Conservation (phyloP, 1,284 basidiomycete species). For the Sporisorium exsertum region DNA sequence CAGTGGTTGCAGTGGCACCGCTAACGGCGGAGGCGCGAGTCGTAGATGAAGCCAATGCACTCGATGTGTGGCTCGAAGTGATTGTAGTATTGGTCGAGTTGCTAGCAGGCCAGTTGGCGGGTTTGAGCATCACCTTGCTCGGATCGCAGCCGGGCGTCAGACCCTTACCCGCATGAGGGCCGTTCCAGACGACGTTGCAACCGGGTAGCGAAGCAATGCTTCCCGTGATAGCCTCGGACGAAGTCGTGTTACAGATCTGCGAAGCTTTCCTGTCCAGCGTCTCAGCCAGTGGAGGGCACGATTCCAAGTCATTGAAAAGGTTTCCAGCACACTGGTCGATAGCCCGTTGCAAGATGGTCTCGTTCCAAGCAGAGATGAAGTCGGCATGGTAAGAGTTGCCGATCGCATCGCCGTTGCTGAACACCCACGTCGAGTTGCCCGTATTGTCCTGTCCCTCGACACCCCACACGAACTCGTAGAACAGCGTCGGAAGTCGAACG, state of each 20-base stretch:
- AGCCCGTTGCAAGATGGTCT: constrained; percentile 71
- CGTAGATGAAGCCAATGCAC: constrained; percentile 5
- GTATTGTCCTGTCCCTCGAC: constrained; percentile 14
- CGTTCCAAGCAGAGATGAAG: constrained; percentile 72
- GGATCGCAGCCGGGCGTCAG: constrained; percentile 34
- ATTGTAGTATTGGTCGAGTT: background rate
- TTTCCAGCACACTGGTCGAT: constrained; percentile 73
- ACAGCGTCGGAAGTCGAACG: constrained; percentile 72
- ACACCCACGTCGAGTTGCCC: constrained; percentile 33
- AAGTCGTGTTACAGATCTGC: constrained; percentile 10
- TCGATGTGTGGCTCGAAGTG: background rate
- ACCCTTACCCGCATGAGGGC: constrained; percentile 43
- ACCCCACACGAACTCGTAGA: constrained; percentile 71
- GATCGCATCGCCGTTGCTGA: constrained; percentile 51
- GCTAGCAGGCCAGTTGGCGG: constrained; percentile 12
- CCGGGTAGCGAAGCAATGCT: constrained; percentile 37
- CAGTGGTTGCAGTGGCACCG: constrained; percentile 2
- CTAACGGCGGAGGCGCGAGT: background rate
- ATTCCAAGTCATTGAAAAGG: constrained; percentile 70
- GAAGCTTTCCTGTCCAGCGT: constrained; percentile 28
- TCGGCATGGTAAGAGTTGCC: constrained; percentile 73
- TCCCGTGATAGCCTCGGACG: constrained; percentile 16
- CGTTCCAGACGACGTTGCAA: constrained; percentile 53
- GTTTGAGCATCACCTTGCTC: constrained; percentile 35
- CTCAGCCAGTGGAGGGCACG: constrained; percentile 67